Evolutionary conservation across 2,329 filamentous ascomycete species (phyloP).

Genomic region (Sarocladiaceae sp.): DNA sequence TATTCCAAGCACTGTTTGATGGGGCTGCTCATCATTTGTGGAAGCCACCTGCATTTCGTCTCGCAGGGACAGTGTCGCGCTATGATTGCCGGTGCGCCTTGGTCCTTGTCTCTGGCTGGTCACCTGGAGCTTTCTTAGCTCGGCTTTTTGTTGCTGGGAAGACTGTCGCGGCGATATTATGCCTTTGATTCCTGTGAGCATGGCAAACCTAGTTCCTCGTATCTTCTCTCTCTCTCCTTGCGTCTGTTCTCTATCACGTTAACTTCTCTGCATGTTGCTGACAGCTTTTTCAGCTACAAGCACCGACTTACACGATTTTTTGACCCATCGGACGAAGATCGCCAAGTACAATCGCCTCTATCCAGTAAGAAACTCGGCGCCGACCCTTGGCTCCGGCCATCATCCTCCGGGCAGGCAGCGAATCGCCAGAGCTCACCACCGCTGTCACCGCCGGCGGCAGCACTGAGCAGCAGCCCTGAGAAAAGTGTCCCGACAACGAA

Average conservation of each 20-base stretch:
- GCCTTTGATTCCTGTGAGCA: too few relatives aligned
- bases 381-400: background rate
- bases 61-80: background rate
- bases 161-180: too few relatives aligned
- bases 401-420: background rate
- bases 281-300: too few relatives aligned
- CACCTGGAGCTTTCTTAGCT: too few relatives aligned
- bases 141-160: too few relatives aligned
- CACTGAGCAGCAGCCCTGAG: too few relatives aligned
- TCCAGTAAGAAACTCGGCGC: background rate
- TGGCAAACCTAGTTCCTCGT: too few relatives aligned
- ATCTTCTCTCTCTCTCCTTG: too few relatives aligned
- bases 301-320: too few relatives aligned
- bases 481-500: too few relatives aligned
- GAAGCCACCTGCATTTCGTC: background rate
- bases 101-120: background rate
- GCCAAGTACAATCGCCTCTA: background rate
- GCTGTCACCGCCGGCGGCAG: background rate
- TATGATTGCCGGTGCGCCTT: background rate
- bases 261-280: too few relatives aligned
- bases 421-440: background rate
- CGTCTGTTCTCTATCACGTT: too few relatives aligned
- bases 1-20: background rate
- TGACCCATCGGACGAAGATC: background rate
- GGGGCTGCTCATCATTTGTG: background rate